Conservation (phyloP, 1,284 basidiomycete species). For the Cryptococcus sp. region DNA sequence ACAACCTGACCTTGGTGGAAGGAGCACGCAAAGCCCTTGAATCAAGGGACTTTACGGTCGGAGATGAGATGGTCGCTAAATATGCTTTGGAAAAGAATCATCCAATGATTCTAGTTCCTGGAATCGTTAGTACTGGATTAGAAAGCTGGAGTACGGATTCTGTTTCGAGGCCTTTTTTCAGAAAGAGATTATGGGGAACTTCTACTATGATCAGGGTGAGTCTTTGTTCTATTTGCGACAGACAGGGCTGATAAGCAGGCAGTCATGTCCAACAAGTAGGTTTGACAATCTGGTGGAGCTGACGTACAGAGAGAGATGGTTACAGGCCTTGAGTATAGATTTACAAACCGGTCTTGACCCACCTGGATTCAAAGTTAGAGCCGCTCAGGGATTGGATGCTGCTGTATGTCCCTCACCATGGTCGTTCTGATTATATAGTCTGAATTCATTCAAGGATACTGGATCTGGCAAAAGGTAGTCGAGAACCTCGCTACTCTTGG, state of each 20-base stretch:
- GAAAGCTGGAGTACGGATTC: slow-evolving; percentile 46
- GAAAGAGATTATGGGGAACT: slow-evolving; percentile 54
- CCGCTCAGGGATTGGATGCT: slow-evolving; percentile 69
- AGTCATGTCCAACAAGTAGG: slow-evolving; percentile 23
- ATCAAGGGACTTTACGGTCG: slow-evolving; percentile 78
- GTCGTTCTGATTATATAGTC: slow-evolving; percentile 56
- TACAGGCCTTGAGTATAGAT: slow-evolving; percentile 84
- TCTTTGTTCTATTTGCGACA: not conserved
- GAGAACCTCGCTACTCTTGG: slow-evolving; percentile 85
- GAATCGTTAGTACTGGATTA: slow-evolving; percentile 50
- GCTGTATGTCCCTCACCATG: slow-evolving; percentile 37
- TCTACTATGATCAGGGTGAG: slow-evolving; percentile 52
- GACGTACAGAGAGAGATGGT: slow-evolving; percentile 83
- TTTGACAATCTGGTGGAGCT: slow-evolving; percentile 38
- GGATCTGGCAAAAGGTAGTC: slow-evolving; percentile 95
- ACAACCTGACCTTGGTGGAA: slow-evolving; percentile 40
- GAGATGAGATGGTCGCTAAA: slow-evolving; percentile 63
- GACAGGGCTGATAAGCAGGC: slow-evolving; percentile 8
- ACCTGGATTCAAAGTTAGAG: slow-evolving; percentile 79
- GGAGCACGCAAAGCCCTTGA: slow-evolving; percentile 71
- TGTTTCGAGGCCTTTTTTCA: slow-evolving; percentile 43
- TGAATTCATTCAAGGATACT: slow-evolving; percentile 88
- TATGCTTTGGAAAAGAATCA: slow-evolving; percentile 64
- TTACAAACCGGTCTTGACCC: slow-evolving; percentile 88
- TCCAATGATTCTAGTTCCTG: slow-evolving; percentile 76